Conservation (phyloP, 129 eudicot species). For the Rutidosis leptorrhynchoides region DNA sequence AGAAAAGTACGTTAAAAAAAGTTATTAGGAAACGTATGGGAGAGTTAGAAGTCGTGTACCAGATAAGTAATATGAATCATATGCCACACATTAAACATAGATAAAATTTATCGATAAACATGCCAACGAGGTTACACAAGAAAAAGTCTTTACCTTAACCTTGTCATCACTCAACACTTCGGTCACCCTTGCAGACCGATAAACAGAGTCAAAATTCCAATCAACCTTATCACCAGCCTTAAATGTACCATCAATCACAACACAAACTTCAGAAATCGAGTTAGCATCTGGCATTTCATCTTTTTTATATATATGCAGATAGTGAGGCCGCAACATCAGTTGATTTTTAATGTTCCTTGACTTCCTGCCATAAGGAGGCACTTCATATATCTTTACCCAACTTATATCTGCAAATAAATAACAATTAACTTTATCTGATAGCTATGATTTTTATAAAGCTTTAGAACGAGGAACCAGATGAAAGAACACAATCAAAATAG, state of each 20-base stretch:
- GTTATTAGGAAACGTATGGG: too few species aligned
- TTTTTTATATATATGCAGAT: conserved; percentile 38
- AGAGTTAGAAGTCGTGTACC: not conserved
- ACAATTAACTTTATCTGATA: not conserved
- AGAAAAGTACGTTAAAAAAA: too few species aligned
- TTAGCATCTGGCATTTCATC: conserved; percentile 30
- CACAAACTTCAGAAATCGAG: conserved; percentile 42
- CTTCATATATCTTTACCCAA: conserved; percentile 37
- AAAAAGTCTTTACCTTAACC: conserved; percentile 48
- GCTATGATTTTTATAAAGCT: not conserved
- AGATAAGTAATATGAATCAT: too few species aligned
- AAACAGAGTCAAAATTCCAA: conserved; percentile 38
- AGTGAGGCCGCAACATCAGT: conserved; percentile 61
- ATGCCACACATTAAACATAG: too few species aligned
- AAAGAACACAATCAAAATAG: not conserved
- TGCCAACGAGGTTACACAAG: not conserved
- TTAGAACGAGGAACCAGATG: not conserved
- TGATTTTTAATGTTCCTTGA: conserved; percentile 24
- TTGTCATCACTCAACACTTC: conserved; percentile 36
- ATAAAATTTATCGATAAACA: too few species aligned
- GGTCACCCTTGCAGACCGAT: conserved; percentile 57
- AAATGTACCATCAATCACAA: conserved; percentile 46
- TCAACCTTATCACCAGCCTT: conserved; percentile 68
- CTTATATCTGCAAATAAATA: conserved; percentile 34
- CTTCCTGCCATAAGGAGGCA: conserved; percentile 30